These are phyloP conservation scores for Lepiota venenata DNA, from an alignment of 768 basidiomycete genomes.

Conservation along the genomic window DNA sequence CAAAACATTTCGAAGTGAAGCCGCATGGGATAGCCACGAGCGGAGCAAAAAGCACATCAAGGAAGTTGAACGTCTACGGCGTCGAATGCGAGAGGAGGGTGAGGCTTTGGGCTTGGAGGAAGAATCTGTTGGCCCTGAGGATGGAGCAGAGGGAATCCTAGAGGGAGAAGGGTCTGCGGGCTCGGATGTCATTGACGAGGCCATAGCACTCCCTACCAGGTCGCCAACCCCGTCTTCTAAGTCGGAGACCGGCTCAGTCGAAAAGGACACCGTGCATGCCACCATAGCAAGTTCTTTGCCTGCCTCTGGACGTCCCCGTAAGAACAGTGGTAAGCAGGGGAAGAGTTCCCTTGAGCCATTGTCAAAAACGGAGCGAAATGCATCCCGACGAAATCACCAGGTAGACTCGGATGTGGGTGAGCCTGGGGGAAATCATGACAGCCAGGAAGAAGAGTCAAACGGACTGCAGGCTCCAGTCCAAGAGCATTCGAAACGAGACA, in stretches of 20 bases:
- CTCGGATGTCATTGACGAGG: background rate
- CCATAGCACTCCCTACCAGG: background rate
- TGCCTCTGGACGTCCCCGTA: background rate
- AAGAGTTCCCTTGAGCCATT: constrained; percentile 6
- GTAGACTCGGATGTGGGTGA: background rate
- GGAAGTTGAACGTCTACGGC: constrained; percentile 75
- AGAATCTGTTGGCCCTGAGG: constrained; percentile 11
- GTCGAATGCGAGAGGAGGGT: constrained; percentile 76
- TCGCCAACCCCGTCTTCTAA: background rate
- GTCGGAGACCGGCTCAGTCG: background rate
- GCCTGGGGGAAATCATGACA: background rate
- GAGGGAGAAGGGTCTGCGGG: background rate
- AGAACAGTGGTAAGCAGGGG: background rate
- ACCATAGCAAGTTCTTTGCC: background rate
- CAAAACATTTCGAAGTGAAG: constrained; percentile 87
- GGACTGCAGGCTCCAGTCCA: constrained; percentile 4
- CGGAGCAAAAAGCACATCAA: constrained; percentile 91
- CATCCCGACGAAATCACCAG: constrained; percentile 10
- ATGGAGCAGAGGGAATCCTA: background rate
- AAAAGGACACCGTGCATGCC: background rate
- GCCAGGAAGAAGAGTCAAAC: constrained; percentile 4
- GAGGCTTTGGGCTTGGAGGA: constrained; percentile 54
- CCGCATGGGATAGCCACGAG: constrained; percentile 96
- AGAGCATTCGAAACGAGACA: constrained; percentile 70
- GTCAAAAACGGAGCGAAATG: constrained; percentile 12